Percentiles rank a stretch among this genome's conserved stretches.
Evolutionary conservation across 495 filamentous ascomycete species (phyloP).

Genomic region (Penicillium flavigenum): DNA sequence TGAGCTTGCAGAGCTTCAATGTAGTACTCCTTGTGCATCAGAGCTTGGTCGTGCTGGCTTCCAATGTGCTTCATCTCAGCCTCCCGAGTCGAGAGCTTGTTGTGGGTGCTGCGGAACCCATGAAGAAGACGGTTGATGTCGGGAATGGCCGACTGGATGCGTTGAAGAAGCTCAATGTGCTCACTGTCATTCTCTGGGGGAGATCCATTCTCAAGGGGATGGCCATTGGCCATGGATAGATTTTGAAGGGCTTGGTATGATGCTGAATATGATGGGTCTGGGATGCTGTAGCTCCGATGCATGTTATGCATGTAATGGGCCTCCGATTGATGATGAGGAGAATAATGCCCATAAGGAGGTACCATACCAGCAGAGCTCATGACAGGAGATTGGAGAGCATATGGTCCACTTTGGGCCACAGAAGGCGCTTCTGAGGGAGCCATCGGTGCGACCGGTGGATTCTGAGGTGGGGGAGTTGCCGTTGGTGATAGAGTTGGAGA

Average conservation of each 20-base stretch:
- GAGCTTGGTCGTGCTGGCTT: conserved; percentile 46
- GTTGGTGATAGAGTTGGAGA: conserved; percentile 44
- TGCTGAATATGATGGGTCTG: conserved; percentile 30
- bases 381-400: conserved; percentile 39
- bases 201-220: conserved; percentile 31
- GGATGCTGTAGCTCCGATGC: conserved; percentile 33
- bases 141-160: conserved; percentile 51
- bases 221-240: conserved; percentile 26
- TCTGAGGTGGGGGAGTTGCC: conserved; percentile 24
- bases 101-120: conserved; percentile 48
- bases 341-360: conserved; percentile 41
- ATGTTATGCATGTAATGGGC: conserved; percentile 31
- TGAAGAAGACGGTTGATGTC: conserved; percentile 49
- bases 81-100: conserved; percentile 44
- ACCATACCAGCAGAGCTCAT: conserved; percentile 37
- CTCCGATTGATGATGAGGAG: conserved; percentile 21
- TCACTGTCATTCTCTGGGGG: conserved; percentile 39
- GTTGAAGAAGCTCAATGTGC: conserved; percentile 44
- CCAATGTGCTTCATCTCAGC: conserved; percentile 48
- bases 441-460: conserved; percentile 1
- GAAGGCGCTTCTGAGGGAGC: conserved; percentile 16
- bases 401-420: conserved; percentile 30
- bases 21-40: conserved; percentile 54
- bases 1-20: conserved; percentile 53
- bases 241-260: conserved; percentile 39